phyloP scores from a whole-genome alignment of 2,329 filamentous ascomycete genomes.

The Microcyclospora tardicrescens region DNA sequence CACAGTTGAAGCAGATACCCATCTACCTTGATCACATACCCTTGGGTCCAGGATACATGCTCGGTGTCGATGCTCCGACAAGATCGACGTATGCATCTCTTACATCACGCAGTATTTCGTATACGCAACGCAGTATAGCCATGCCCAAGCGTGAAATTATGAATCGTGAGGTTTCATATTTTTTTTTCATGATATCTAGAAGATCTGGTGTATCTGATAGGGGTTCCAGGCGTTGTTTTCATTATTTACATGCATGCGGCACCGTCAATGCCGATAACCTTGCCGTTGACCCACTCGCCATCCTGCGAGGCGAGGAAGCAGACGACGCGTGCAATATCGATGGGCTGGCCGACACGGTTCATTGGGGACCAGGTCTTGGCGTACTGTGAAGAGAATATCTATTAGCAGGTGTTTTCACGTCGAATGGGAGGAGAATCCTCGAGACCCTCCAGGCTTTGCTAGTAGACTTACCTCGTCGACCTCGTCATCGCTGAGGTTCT shows the following conservation, averaged over 20 bases:
- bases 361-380: slow-evolving; percentile 52
- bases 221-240: neutral
- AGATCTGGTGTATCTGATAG: too few relatives aligned
- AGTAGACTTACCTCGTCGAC: slow-evolving; percentile 36
- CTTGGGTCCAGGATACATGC: too few relatives aligned
- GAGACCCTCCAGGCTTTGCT: neutral
- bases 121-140: too few relatives aligned
- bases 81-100: too few relatives aligned
- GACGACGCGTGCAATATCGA: slow-evolving; percentile 54
- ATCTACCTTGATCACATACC: too few relatives aligned
- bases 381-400: slow-evolving; percentile 29
- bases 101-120: too few relatives aligned
- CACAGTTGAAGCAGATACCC: too few relatives aligned
- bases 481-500: slow-evolving; percentile 42
- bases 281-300: slow-evolving; percentile 44
- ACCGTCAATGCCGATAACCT: slow-evolving; percentile 38
- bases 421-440: neutral
- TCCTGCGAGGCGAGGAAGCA: slow-evolving; percentile 47
- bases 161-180: too few relatives aligned
- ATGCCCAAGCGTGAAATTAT: too few relatives aligned
- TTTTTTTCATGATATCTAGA: too few relatives aligned
- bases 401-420: neutral
- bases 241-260: slow-evolving; percentile 27
- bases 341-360: slow-evolving; percentile 52
- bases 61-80: too few relatives aligned